Conservation (phyloP, 495 filamentous ascomycete genomes). For the Aspergillus olivimuriae region DNA sequence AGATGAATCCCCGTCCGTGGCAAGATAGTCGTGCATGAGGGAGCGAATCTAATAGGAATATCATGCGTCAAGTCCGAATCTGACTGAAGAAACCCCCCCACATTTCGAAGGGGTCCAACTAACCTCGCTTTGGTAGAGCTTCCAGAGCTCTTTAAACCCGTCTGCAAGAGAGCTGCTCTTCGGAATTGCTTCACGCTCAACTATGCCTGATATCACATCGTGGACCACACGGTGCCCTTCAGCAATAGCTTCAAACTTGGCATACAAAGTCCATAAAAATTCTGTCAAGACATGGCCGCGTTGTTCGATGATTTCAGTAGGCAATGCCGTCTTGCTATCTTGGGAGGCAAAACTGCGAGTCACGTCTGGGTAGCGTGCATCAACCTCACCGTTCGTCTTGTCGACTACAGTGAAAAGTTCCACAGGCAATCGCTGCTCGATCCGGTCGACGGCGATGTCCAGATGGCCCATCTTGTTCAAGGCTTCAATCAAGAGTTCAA, state of each 20-base stretch:
- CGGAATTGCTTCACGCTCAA: constrained; percentile 62
- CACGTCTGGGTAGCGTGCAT: constrained; percentile 75
- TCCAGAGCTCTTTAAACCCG: constrained; percentile 91
- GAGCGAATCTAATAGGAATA: constrained; percentile 64
- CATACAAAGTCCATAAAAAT: constrained; percentile 84
- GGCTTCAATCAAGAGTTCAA: constrained; percentile 80
- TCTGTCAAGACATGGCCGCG: constrained; percentile 80
- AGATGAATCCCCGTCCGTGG: constrained; percentile 73
- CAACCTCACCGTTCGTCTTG: constrained; percentile 88
- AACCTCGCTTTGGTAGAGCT: constrained; percentile 75
- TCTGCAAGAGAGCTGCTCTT: constrained; percentile 55
- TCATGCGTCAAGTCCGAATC: constrained; percentile 31
- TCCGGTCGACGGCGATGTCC: constrained; percentile 75
- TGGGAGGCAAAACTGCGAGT: constrained; percentile 49
- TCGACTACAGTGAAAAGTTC: constrained; percentile 93
- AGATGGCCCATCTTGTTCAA: constrained; percentile 82
- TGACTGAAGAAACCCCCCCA: no score
- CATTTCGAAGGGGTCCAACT: constrained; percentile 3
- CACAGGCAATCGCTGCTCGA: constrained; percentile 89
- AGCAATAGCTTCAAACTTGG: constrained; percentile 93
- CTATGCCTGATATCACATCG: constrained; percentile 77
- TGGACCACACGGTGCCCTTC: constrained; percentile 93
- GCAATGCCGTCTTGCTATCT: constrained; percentile 47
- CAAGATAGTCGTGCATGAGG: constrained; percentile 91
- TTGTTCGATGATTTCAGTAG: constrained; percentile 60